A percentile compares a stretch with the other conserved stretches of the same genome.
phyloP scores from a whole-genome alignment of 2,329 filamentous ascomycete genomes.

The Rhexocercosporidium sp. region DNA sequence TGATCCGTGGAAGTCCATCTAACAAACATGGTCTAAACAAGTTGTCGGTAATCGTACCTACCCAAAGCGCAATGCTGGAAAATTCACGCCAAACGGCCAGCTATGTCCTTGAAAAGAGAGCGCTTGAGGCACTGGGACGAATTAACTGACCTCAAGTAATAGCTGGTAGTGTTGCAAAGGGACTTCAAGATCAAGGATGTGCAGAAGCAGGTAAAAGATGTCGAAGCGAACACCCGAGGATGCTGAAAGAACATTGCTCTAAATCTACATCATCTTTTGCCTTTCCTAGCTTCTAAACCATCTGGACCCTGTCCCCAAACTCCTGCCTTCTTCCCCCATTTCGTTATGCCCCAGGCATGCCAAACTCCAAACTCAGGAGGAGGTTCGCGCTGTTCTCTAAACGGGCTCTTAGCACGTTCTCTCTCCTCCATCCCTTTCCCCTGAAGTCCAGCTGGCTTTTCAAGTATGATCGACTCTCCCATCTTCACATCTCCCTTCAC shows the following conservation, averaged over 20 bases:
- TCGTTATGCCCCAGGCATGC: constrained; percentile 59
- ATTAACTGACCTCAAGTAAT: too few relatives aligned
- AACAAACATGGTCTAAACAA: too few relatives aligned
- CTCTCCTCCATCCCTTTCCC: constrained; percentile 33
- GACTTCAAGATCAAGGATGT: background rate
- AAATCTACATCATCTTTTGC: constrained; percentile 1
- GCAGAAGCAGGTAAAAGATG: background rate
- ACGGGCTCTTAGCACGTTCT: constrained; percentile 29
- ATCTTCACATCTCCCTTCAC: constrained; percentile 46
- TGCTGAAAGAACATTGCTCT: background rate
- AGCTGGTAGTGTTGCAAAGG: too few relatives aligned
- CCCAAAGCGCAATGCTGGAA: too few relatives aligned
- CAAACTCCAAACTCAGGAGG: constrained; percentile 57
- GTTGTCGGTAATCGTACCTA: too few relatives aligned
- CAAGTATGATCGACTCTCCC: constrained; percentile 49
- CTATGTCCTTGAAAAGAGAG: too few relatives aligned
- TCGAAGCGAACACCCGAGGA: background rate
- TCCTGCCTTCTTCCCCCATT: constrained; percentile 58
- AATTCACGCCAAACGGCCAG: too few relatives aligned
- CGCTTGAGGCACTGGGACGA: too few relatives aligned
- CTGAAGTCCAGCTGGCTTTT: constrained; percentile 50
- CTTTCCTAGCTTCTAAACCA: constrained; percentile 42
- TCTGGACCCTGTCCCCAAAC: constrained; percentile 54
- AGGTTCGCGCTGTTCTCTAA: constrained; percentile 48
- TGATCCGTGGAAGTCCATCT: too few relatives aligned